These are phyloP conservation scores for Yamadazyma friedrichii DNA, from an alignment of 1,139 yeast genomes.

Conservation along the genomic window DNA sequence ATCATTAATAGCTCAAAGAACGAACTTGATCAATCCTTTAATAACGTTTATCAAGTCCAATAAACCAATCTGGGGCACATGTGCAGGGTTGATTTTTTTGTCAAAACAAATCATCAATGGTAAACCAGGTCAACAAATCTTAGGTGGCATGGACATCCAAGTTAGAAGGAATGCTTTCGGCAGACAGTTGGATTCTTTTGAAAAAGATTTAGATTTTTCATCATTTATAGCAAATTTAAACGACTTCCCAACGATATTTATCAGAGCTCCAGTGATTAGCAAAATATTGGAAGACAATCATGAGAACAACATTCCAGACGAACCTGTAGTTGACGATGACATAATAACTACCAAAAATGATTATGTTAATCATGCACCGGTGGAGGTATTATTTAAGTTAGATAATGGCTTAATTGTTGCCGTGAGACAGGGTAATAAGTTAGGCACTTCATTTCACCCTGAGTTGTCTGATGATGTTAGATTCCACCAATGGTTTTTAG, in stretches of 20 bases:
- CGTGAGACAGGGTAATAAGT: conserved; percentile 62
- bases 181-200: conserved; percentile 70
- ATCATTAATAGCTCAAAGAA: conserved; percentile 68
- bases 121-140: conserved; percentile 53
- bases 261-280: conserved; percentile 75
- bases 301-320: conserved; percentile 6
- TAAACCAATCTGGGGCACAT: conserved; percentile 80
- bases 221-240: conserved; percentile 40
- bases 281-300: conserved; percentile 21
- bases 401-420: conserved; percentile 58
- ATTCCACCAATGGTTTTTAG: conserved; percentile 73
- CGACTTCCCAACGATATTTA: conserved; percentile 62
- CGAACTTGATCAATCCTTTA: conserved; percentile 57
- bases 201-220: conserved; percentile 46
- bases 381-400: conserved; percentile 44
- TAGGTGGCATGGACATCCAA: conserved; percentile 66
- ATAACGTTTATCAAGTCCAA: conserved; percentile 48
- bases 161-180: conserved; percentile 80
- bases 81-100: conserved; percentile 78
- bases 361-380: conserved; percentile 28
- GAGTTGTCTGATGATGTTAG: conserved; percentile 61
- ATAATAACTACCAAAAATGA: conserved; percentile 25
- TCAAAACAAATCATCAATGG: conserved; percentile 58
- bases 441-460: conserved; percentile 84
- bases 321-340: conserved; percentile 9